Evolutionary conservation across 306 rosid species (phyloP).

Genomic region (Oxytropis ochrocephala): DNA sequence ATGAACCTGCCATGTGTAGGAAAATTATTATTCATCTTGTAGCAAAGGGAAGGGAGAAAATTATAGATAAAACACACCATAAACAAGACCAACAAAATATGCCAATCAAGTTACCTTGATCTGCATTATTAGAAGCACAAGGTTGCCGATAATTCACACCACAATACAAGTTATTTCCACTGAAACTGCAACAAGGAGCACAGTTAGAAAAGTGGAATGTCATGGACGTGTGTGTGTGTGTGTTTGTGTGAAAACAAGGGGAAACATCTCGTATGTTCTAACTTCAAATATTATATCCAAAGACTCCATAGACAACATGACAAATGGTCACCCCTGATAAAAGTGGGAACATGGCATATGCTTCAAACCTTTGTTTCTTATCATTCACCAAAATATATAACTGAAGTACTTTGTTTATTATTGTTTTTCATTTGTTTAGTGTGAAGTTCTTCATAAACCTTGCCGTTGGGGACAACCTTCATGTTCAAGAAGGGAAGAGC

Average conservation of each 20-base stretch:
- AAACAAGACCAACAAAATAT: neutral
- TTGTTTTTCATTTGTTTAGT: neutral
- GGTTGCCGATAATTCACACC: slow-evolving; percentile 37
- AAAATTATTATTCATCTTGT: slow-evolving; percentile 24
- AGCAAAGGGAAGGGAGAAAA: neutral
- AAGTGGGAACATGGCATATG: neutral
- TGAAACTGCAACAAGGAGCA: slow-evolving; percentile 60
- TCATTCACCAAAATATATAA: neutral
- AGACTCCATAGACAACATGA: neutral
- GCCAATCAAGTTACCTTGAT: slow-evolving; percentile 54
- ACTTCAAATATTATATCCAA: neutral
- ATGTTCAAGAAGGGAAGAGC: neutral
- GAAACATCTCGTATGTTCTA: neutral
- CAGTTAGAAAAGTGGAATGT: neutral
- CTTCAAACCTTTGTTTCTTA: neutral
- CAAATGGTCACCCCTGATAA: neutral
- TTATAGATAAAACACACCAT: neutral
- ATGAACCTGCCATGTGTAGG: slow-evolving; percentile 42
- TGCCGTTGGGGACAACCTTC: neutral
- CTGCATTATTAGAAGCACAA: slow-evolving; percentile 46
- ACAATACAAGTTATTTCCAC: slow-evolving; percentile 78
- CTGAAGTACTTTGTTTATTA: slow-evolving; percentile 2
- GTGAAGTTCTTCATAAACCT: neutral
- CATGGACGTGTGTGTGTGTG: neutral
- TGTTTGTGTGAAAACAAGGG: neutral